Evolutionary conservation across 495 filamentous ascomycete species (phyloP), one percentile per base, ranked within the genome.

Genomic region (Aspergillus heteromorphus): DNA sequence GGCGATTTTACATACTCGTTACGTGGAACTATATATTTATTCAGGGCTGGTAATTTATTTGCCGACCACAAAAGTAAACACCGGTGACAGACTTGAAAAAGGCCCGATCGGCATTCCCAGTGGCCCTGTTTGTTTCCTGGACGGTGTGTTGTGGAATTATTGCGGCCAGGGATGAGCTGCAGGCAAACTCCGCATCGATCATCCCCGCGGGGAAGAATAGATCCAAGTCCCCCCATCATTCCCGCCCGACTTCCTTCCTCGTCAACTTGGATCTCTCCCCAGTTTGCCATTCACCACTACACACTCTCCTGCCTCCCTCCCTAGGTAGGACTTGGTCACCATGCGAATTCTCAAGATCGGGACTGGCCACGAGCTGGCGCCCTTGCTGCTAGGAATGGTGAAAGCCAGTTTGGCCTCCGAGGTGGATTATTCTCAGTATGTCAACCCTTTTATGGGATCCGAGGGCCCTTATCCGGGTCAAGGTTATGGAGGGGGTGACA

Each of bases 401-500:
- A 21, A 38, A 40, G 45, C 48, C 14, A 45, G 50, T 3, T 43
- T 40, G 16, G 54, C 59, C 6, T 14, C 48, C 6, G 38, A 54
- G 29, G 55, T 63, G 11, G 74, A 78, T 55, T 72, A 71, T 55
- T 71, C 76, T 2, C 71, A 76, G 62, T 76, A 77, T 65, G 76
- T 79, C 23, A 75, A 78, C 50, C 47, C 67, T 7, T 68, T 71
- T 23, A 71, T 68, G 9, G 67, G 61, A 19, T 67, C 70, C 5
- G 70, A 73, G 56, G 70, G 70, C 1, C 70, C 70, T 0, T 59
- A 58, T 16, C 40, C 65, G 23, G 65, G 68, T 1, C 54, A 65
- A 5, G 67, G 64, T 1, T 72, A 54, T 45, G 66, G 68, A 38
- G 85, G 84, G 29, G 85, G 85, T 5, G 86, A 87, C 56, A 86